Evolutionary conservation across 2,329 filamentous ascomycete species (phyloP).

Genomic region (Neofusicoccum ribis): DNA sequence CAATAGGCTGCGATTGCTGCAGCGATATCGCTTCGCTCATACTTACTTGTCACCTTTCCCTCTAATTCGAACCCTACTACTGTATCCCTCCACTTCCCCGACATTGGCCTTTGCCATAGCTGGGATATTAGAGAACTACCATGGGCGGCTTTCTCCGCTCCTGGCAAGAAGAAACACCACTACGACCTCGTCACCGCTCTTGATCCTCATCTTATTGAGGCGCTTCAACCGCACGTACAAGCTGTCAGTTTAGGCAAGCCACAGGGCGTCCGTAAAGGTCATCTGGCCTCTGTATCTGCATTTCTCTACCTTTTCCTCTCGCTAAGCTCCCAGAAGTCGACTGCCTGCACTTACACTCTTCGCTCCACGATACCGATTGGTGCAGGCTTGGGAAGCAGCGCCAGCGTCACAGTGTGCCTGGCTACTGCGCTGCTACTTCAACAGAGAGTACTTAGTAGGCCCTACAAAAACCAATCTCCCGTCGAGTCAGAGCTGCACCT

Average conservation of each 20-base stretch:
- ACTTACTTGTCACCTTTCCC: conserved; percentile 90
- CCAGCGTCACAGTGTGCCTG: conserved; percentile 89
- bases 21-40: conserved; percentile 90
- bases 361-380: conserved; percentile 92
- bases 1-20: conserved; percentile 84
- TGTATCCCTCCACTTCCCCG: conserved; percentile 84
- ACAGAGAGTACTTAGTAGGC: conserved; percentile 82
- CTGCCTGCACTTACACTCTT: conserved; percentile 83
- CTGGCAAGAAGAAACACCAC: conserved; percentile 90
- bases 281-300: conserved; percentile 75
- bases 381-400: conserved; percentile 88
- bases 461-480: conserved; percentile 85
- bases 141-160: conserved; percentile 77
- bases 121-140: conserved; percentile 94
- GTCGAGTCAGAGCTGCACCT: conserved; percentile 88
- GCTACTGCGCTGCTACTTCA: conserved; percentile 82
- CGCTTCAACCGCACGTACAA: conserved; percentile 76
- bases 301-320: conserved; percentile 95
- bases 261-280: conserved; percentile 76
- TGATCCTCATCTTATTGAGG: conserved; percentile 77
- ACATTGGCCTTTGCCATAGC: conserved; percentile 84
- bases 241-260: conserved; percentile 66
- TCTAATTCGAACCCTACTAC: conserved; percentile 83
- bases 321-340: conserved; percentile 74
- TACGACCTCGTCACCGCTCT: conserved; percentile 79